Conservation (phyloP, 805 yeast genomes). For the Candida caryicola region DNA sequence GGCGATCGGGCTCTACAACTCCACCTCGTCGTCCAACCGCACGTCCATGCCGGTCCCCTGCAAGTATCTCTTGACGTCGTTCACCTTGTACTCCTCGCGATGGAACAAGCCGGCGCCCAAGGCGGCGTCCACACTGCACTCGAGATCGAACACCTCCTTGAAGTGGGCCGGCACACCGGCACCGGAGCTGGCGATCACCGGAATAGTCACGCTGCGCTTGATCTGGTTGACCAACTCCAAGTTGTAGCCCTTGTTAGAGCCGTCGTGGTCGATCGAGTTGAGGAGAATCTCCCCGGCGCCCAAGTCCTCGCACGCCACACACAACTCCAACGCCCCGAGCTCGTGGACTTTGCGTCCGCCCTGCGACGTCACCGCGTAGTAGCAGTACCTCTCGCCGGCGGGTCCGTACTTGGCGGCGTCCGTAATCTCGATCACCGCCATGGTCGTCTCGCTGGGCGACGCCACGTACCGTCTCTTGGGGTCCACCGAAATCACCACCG, state of each 20-base stretch:
- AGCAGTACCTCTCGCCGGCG: conserved; percentile 83
- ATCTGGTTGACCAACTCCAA: conserved; percentile 78
- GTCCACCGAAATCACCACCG: conserved; percentile 97
- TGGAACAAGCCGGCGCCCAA: conserved; percentile 99
- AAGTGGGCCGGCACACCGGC: conserved; percentile 95
- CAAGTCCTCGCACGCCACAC: conserved; percentile 80
- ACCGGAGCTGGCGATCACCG: conserved; percentile 97
- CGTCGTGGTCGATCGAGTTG: conserved; percentile 96
- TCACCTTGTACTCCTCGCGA: conserved; percentile 86
- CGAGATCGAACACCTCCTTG: conserved; percentile 70
- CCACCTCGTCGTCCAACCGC: conserved; percentile 52
- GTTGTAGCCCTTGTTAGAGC: conserved; percentile 92
- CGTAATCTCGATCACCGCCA: conserved; percentile 61
- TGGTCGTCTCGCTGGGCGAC: conserved; percentile 56
- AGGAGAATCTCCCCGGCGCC: conserved; percentile 96
- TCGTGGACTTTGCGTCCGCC: conserved; percentile 91
- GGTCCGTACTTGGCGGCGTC: conserved; percentile 61
- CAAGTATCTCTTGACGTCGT: conserved; percentile 73
- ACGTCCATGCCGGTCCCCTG: conserved; percentile 55
- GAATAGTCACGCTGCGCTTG: conserved; percentile 73
- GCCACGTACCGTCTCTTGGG: conserved; percentile 84
- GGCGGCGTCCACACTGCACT: conserved; percentile 91
- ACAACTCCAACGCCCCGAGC: conserved; percentile 87
- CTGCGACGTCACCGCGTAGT: conserved; percentile 93
- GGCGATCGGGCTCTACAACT: too few species aligned